Conservation (phyloP, 768 basidiomycete species). For the Kwoniella heveanensis region DNA sequence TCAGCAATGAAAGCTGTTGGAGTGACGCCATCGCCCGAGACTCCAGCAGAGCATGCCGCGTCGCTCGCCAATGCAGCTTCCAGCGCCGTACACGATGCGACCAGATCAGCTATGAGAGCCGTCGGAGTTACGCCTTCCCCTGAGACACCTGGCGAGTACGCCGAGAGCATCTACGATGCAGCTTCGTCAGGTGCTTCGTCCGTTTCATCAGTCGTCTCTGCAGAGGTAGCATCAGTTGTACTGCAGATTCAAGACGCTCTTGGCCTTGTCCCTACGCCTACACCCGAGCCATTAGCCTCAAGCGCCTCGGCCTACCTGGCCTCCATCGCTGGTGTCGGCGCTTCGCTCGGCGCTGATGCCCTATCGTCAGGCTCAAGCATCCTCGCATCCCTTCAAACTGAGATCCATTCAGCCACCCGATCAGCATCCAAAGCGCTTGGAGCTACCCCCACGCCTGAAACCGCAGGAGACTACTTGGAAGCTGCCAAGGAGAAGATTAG, state of each 20-base stretch:
- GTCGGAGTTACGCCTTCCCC: constrained; percentile 36
- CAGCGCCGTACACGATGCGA: constrained; percentile 13
- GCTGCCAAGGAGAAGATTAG: constrained; percentile 11
- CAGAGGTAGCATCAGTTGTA: constrained; percentile 27
- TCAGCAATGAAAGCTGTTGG: constrained; percentile 36
- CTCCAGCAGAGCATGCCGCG: constrained; percentile 36
- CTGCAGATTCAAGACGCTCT: constrained; percentile 30
- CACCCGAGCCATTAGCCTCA: constrained; percentile 25
- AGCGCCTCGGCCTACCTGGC: constrained; percentile 42
- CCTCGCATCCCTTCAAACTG: constrained; percentile 15
- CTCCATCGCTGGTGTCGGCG: constrained; percentile 27
- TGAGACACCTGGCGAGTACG: constrained; percentile 26
- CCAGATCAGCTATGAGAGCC: constrained; percentile 9
- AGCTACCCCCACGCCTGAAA: constrained; percentile 30
- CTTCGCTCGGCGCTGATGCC: constrained; percentile 25
- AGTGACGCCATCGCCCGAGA: constrained; percentile 42
- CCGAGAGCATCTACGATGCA: constrained; percentile 27
- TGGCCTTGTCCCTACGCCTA: constrained; percentile 20
- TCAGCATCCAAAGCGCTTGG: constrained; percentile 19
- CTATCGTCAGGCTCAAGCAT: constrained; percentile 28
- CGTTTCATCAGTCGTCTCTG: constrained; percentile 14
- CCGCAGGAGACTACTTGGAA: constrained; percentile 21
- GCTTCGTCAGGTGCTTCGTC: constrained; percentile 30
- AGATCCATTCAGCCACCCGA: constrained; percentile 24
- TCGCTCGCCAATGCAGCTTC: constrained; percentile 25